A percentile compares a stretch with the other conserved stretches of the same genome.
Conservation (phyloP, 352 stramenopile species). For the Elongisporangium prolatum region DNA sequence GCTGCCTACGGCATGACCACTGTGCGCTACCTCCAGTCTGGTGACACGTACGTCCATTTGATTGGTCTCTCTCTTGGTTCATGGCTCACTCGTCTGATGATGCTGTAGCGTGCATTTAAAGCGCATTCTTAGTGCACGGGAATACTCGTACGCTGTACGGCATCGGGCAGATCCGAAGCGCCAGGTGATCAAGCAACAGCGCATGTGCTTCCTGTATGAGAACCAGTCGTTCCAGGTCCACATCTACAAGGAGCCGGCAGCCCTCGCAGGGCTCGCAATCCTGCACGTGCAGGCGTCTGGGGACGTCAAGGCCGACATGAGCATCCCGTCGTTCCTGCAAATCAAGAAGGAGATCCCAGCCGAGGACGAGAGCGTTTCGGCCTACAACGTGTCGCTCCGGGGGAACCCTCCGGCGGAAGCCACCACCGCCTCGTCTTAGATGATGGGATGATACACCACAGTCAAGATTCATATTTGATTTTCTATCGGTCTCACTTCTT, state of each 20-base stretch:
- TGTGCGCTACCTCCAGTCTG: conserved; percentile 71
- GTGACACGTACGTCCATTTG: conserved; percentile 52
- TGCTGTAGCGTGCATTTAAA: conserved; percentile 68
- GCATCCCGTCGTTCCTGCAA: conserved; percentile 70
- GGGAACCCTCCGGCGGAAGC: conserved; percentile 31
- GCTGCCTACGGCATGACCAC: conserved; percentile 85
- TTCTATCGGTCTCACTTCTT: conserved; percentile 37
- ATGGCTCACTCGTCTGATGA: conserved; percentile 5
- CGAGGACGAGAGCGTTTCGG: conserved; percentile 62
- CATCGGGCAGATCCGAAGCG: conserved; percentile 63
- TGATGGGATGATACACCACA: conserved; percentile 9
- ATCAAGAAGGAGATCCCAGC: conserved; percentile 59
- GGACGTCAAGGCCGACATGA: conserved; percentile 47
- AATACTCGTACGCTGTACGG: conserved; percentile 82
- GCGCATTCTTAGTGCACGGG: conserved; percentile 72
- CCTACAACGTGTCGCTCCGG: conserved; percentile 65
- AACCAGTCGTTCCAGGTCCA: conserved; percentile 88
- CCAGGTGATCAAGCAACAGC: conserved; percentile 84
- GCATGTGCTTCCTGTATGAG: conserved; percentile 83
- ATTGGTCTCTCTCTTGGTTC: conserved; percentile 1
- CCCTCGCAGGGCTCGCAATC: conserved; percentile 57
- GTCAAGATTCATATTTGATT: conserved; percentile 2
- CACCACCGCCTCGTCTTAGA: conserved; percentile 4
- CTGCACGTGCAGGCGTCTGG: conserved; percentile 75
- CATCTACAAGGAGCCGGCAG: conserved; percentile 75